These are phyloP conservation scores for Aspergillus nanangensis DNA, from an alignment of 495 filamentous ascomycete genomes.

Conservation along the genomic window DNA sequence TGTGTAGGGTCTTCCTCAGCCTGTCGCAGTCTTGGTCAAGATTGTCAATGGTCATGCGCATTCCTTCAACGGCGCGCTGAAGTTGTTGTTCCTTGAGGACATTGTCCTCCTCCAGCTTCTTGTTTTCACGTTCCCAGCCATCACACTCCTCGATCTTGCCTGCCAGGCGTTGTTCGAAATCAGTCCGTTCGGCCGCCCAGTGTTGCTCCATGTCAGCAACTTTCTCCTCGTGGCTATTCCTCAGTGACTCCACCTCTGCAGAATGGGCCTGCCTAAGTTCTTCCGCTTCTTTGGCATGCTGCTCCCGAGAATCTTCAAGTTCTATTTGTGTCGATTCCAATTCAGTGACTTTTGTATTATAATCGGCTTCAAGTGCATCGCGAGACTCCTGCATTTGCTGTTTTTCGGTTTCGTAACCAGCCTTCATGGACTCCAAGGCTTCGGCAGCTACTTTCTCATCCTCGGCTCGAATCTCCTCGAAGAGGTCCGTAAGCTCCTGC, in stretches of 20 bases:
- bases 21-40: constrained; percentile 53
- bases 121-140: constrained; percentile 44
- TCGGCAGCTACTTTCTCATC: constrained; percentile 40
- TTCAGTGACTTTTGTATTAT: constrained; percentile 29
- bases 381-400: constrained; percentile 37
- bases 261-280: constrained; percentile 27
- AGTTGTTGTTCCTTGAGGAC: constrained; percentile 47
- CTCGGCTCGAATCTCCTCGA: constrained; percentile 46
- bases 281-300: constrained; percentile 27
- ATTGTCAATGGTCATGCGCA: constrained; percentile 47
- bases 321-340: constrained; percentile 31
- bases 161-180: constrained; percentile 30
- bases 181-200: constrained; percentile 31
- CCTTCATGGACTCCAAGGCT: constrained; percentile 31
- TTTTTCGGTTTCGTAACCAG: constrained; percentile 43
- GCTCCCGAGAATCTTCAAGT: constrained; percentile 26
- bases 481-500: constrained; percentile 40
- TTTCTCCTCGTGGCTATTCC: constrained; percentile 26
- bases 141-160: constrained; percentile 34
- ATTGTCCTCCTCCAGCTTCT: constrained; percentile 41
- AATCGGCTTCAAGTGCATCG: constrained; percentile 30
- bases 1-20: constrained; percentile 52
- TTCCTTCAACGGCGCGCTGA: constrained; percentile 42
- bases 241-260: constrained; percentile 24
- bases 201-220: constrained; percentile 35